A percentile compares a stretch with the other conserved stretches of the same genome.
These are phyloP conservation scores for Acacia crassicarpa DNA, from an alignment of 306 rosid genomes.

Conservation along the genomic window DNA sequence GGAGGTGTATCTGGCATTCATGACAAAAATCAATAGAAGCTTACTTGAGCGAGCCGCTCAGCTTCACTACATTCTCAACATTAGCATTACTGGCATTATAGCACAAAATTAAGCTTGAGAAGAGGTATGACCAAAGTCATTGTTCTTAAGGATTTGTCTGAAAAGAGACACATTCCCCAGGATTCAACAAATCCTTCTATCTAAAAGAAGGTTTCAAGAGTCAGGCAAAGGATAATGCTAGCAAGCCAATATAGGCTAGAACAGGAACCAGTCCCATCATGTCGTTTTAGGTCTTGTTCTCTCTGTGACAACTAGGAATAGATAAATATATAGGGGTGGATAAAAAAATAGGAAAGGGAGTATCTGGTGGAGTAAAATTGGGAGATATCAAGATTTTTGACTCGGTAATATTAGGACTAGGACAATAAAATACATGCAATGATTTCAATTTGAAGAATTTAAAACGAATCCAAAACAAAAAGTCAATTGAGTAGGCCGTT, in stretches of 20 bases:
- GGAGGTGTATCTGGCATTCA: not conserved
- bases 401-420: not conserved
- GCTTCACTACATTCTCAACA: slow-evolving; percentile 6
- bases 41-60: not conserved
- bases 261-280: not conserved
- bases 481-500: too few species aligned
- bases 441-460: not conserved
- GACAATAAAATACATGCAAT: not conserved
- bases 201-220: not conserved
- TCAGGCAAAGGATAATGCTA: not conserved
- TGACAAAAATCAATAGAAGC: not conserved
- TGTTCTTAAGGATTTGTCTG: not conserved
- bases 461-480: too few species aligned
- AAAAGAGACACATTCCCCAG: not conserved
- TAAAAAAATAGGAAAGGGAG: too few species aligned
- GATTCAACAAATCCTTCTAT: not conserved
- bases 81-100: not conserved
- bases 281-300: not conserved
- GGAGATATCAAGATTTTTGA: too few species aligned
- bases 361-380: too few species aligned
- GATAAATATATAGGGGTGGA: not conserved
- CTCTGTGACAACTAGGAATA: not conserved
- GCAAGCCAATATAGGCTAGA: not conserved
- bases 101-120: not conserved
- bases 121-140: not conserved